Evolutionary conservation across 2,329 filamentous ascomycete species (phyloP), one percentile per base, ranked within the genome.

Genomic region (Aspergillus hortae): DNA sequence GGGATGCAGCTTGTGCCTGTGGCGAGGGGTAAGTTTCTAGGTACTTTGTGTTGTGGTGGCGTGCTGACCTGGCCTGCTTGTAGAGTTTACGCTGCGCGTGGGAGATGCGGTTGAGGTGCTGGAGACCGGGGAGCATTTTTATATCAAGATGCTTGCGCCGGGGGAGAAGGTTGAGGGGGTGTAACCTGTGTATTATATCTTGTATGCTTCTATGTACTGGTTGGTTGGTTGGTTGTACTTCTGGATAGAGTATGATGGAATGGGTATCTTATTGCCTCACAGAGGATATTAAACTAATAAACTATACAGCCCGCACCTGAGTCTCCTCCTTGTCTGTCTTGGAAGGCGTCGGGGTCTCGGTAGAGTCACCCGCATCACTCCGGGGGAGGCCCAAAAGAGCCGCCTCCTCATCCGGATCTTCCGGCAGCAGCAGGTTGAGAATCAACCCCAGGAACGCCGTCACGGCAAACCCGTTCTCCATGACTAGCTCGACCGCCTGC

Each of bases 361-460:
- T 52, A 4, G 41, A 19, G 9, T 51, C 43, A 4, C 42, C 48
- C 4, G 10, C 21, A 9, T 17, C 48, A 15, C 59, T 58, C 2
- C 54, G 56, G 32, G 63, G 58, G 6, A 59, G 62, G 15, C 62
- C 59, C 45, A 65, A 36, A 33, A 67, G 46, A 6, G 61, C 53
- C 46, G 76, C 74, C 27, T 78, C 77, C 41, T 89, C 87, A 61
- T 90, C 89, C n/a, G 87, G 73, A 71, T 95, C 90, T 62, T 89
- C 86, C 0, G 85, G 82, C 14, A 95, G 72, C 0, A 83, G 59
- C 46, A 94, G 69, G 66, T 95, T 95, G 46, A 96, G 76, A 19
- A 89, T 69, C 65, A 94, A 78, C 46, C 84, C 84, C 38, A 92
- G 66, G 21, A 91, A 80, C 0, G 88, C 91, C 0, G 88, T 87